Percentiles rank a stretch among this genome's conserved stretches.
Evolutionary conservation across 768 basidiomycete genomes (phyloP).

Genomic region (Naganishia vaughanmartiniae): DNA sequence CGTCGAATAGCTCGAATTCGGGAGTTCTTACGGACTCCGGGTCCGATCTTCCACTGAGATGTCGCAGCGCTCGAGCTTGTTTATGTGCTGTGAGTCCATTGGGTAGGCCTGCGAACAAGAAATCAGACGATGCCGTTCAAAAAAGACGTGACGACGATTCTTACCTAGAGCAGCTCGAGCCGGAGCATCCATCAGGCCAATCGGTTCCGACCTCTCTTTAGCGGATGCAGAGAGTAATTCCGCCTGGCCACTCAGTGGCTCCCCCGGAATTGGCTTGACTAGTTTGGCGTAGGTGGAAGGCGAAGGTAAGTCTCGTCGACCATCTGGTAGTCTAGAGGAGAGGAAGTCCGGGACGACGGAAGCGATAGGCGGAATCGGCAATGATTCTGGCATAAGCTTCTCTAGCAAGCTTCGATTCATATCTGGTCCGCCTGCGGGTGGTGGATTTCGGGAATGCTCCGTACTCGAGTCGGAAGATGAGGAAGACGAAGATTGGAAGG

Average conservation of each 20-base stretch:
- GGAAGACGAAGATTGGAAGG: neutral
- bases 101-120: slow-evolving; percentile 36
- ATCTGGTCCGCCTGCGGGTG: slow-evolving; percentile 8
- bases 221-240: slow-evolving; percentile 25
- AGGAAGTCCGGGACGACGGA: neutral
- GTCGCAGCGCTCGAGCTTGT: slow-evolving; percentile 47
- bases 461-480: slow-evolving; percentile 6
- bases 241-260: slow-evolving; percentile 24
- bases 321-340: neutral
- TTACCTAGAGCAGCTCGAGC: slow-evolving; percentile 48
- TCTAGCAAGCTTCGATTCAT: slow-evolving; percentile 18
- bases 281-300: slow-evolving; percentile 17
- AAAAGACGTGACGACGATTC: neutral
- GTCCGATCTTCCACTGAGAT: slow-evolving; percentile 5
- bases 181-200: slow-evolving; percentile 43
- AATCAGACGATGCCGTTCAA: neutral
- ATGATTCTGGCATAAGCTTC: slow-evolving; percentile 6
- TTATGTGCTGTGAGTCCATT: slow-evolving; percentile 43
- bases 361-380: slow-evolving; percentile 21
- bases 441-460: neutral
- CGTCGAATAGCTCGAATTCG: slow-evolving; percentile 40
- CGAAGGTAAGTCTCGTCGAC: neutral
- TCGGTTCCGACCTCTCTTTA: neutral
- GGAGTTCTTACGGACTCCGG: slow-evolving; percentile 40
- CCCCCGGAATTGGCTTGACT: slow-evolving; percentile 18